Evolutionary conservation across 768 basidiomycete species (phyloP), one percentile per base, ranked within the genome.

Genomic region (Leccinum boreale): DNA sequence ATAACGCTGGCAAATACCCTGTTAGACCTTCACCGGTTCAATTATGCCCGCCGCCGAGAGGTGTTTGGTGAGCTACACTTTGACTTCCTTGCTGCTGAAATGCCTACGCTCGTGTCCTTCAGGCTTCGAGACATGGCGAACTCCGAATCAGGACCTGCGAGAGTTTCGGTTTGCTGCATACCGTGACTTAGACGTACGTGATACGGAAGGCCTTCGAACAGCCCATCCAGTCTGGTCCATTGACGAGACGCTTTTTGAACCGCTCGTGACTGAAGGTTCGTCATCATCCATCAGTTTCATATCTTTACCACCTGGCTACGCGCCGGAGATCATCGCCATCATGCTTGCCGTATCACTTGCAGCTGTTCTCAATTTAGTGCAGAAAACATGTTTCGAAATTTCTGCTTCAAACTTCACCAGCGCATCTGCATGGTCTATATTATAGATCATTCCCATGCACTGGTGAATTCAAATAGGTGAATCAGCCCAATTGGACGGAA

Each of bases 121-220:
- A 91, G 92, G 71, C 73, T 88, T 8, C 79, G 85, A 17, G 63
- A 66, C 5, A 78, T 80, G 23, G 79, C 80, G 72, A 73, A 17
- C 77, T 93, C 52, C 83, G 89, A 9, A 74, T 78, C 54, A 73
- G 74, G 4, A 76, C 90, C 8, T 91, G 87, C 64, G 78, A 82
- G 58, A 79, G 81, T 92, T 92, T 70, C 83, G 89, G 4, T 84
- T 85, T 65, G 89, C 85, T 1, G 86, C 87, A 31, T 90, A 89
- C 63, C 81, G 86, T 11, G 88, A 92, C 66, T 77, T 92, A 36
- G 86, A 87, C 59, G 80, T 83, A 87, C 59, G 80, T 83, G 1
- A 83, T 90, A 42, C 80, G 86, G 46, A 75, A 78, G 59, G 85
- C 86, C 0, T 91, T 92, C 52, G 89, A 90, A 64, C 76, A 79